Evolutionary conservation across 1,284 basidiomycete genomes (phyloP).

Genomic region (Puccinia hordei): DNA sequence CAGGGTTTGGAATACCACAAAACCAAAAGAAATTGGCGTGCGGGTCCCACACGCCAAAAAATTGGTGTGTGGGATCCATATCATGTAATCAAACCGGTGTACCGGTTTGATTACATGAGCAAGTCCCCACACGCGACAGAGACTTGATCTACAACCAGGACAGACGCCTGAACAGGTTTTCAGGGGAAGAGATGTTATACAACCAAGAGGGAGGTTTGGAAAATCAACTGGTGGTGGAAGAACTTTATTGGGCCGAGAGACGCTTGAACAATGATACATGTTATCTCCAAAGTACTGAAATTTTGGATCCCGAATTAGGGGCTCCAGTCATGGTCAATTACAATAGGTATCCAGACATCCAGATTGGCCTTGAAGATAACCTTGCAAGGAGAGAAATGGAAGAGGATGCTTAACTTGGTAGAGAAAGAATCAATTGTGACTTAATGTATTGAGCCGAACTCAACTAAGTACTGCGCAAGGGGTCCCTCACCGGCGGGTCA

Average conservation of each 20-base stretch:
- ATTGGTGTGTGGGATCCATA: too few species aligned
- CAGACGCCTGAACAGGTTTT: not conserved
- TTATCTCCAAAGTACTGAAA: not conserved
- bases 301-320: not conserved
- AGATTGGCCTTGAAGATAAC: not conserved
- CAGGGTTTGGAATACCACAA: too few species aligned
- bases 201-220: slow-evolving; percentile 3
- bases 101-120: too few species aligned
- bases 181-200: slow-evolving; percentile 7
- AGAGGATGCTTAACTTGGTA: not conserved
- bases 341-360: not conserved
- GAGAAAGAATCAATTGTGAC: not conserved
- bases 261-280: not conserved
- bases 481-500: too few species aligned
- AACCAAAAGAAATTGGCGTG: too few species aligned
- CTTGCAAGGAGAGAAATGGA: not conserved
- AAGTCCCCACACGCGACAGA: too few species aligned
- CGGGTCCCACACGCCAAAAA: too few species aligned
- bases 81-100: too few species aligned
- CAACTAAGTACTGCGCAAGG: too few species aligned
- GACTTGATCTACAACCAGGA: slow-evolving; percentile 5
- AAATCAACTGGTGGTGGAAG: not conserved
- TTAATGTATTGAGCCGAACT: slow-evolving; percentile 15
- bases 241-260: not conserved
- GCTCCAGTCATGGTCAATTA: not conserved